A percentile compares a stretch with the other conserved stretches of the same genome.
Evolutionary conservation across 1,284 basidiomycete genomes (phyloP).

Genomic region (Fomitopsis palustris): DNA sequence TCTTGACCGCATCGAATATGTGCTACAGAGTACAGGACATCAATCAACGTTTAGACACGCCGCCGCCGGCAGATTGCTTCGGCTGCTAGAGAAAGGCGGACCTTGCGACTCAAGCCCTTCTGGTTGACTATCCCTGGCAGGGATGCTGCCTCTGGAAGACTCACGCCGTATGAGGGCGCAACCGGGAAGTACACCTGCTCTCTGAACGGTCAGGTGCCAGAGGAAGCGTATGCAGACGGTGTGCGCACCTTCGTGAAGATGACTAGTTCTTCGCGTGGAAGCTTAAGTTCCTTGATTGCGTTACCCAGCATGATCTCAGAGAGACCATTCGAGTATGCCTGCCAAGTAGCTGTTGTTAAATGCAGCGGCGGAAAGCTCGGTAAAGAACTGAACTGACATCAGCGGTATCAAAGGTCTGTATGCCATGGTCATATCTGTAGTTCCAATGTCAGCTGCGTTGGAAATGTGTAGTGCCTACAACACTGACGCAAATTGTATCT

Average conservation of each 20-base stretch:
- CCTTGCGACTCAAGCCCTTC: constrained; percentile 36
- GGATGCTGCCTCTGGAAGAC: constrained; percentile 15
- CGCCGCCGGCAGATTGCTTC: too few relatives aligned
- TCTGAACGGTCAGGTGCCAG: too few relatives aligned
- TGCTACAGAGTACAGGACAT: constrained; percentile 28
- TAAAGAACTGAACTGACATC: constrained; percentile 26
- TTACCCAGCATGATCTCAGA: constrained; percentile 56
- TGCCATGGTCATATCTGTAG: constrained; percentile 36
- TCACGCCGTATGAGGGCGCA: constrained; percentile 38
- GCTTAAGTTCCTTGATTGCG: constrained; percentile 50
- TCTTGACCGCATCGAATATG: constrained; percentile 43
- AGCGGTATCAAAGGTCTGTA: constrained; percentile 51
- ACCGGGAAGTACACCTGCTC: constrained; percentile 6
- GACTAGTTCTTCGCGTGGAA: constrained; percentile 55
- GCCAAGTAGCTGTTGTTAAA: not conserved
- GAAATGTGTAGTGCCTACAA: not conserved
- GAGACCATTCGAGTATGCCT: constrained; percentile 45
- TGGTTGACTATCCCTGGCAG: constrained; percentile 33
- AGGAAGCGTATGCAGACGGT: too few relatives aligned
- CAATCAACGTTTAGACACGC: too few relatives aligned
- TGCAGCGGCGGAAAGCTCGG: not conserved
- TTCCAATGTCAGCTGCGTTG: not conserved
- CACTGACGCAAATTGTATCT: constrained; percentile 37
- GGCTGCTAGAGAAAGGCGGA: constrained; percentile 7
- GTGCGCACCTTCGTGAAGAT: constrained; percentile 48